phyloP scores from a whole-genome alignment of 352 stramenopile genomes.

The Globisporangium nunn region DNA sequence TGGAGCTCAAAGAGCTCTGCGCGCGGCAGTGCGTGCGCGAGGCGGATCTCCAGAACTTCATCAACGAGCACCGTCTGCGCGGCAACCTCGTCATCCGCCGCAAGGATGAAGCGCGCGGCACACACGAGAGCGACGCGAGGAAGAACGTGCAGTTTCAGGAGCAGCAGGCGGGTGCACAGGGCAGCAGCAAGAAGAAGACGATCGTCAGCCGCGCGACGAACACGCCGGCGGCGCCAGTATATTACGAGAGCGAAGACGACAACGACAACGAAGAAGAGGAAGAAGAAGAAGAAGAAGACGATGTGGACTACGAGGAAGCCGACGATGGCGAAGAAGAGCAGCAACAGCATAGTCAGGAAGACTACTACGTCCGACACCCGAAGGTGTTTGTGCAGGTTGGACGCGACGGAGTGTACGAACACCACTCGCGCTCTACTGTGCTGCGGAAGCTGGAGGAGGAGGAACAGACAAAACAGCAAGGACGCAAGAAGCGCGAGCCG shows the following conservation, averaged over 20 bases:
- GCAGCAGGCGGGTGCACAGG: no score
- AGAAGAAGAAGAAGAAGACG: conserved; percentile 18
- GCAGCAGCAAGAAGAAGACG: conserved; percentile 7
- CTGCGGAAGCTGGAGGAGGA: conserved; percentile 29
- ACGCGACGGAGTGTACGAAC: conserved; percentile 30
- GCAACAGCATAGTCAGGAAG: conserved; percentile 8
- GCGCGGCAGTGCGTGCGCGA: conserved; percentile 70
- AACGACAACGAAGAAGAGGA: conserved; percentile 15
- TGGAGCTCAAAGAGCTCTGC: conserved; percentile 71
- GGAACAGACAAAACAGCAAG: neutral
- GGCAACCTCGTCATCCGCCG: conserved; percentile 49
- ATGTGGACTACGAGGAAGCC: conserved; percentile 22
- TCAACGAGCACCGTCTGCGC: conserved; percentile 70
- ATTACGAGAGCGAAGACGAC: conserved; percentile 8
- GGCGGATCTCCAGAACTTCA: conserved; percentile 72
- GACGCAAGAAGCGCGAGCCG: conserved; percentile 16
- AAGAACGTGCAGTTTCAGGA: conserved; percentile 5
- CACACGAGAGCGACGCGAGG: neutral
- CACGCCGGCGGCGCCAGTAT: conserved; percentile 6
- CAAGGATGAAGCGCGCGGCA: conserved; percentile 3
- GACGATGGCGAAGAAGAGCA: conserved; percentile 13
- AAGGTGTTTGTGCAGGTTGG: conserved; percentile 46
- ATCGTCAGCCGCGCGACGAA: conserved; percentile 19
- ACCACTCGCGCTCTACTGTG: conserved; percentile 25
- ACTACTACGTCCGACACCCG: conserved; percentile 25